These are phyloP conservation scores for Primulina eburnea DNA, from an alignment of 257 asterid genomes.

Conservation along the genomic window DNA sequence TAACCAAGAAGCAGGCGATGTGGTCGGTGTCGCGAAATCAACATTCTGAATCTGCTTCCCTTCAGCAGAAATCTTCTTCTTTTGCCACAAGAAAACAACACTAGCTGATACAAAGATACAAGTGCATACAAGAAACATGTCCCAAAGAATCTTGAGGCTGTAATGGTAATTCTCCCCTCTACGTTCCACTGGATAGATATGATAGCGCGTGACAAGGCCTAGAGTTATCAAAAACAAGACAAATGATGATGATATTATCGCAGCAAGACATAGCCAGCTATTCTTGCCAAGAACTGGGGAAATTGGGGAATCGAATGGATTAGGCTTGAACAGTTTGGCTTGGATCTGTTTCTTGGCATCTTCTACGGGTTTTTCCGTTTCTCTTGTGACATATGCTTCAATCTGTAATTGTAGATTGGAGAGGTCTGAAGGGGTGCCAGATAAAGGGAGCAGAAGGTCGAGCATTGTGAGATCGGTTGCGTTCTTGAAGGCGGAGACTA, in stretches of 20 bases:
- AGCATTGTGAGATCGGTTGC: slow-evolving; percentile 36
- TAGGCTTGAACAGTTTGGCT: slow-evolving; percentile 31
- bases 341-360: slow-evolving; percentile 24
- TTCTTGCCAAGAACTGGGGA: slow-evolving; percentile 32
- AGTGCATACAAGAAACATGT: slow-evolving; percentile 44
- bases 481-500: slow-evolving; percentile 34
- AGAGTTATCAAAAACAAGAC: slow-evolving; percentile 36
- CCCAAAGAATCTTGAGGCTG: slow-evolving; percentile 48
- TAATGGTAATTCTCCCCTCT: slow-evolving; percentile 47
- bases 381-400: slow-evolving; percentile 42
- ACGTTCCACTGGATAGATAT: slow-evolving; percentile 40
- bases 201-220: slow-evolving; percentile 39
- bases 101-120: slow-evolving; percentile 46
- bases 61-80: slow-evolving; percentile 26
- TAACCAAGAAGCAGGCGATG: slow-evolving; percentile 47
- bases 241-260: slow-evolving; percentile 42
- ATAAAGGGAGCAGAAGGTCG: slow-evolving; percentile 37
- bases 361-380: slow-evolving; percentile 21
- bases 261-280: slow-evolving; percentile 45
- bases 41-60: slow-evolving; percentile 41
- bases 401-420: slow-evolving; percentile 31
- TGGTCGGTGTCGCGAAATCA: slow-evolving; percentile 32
- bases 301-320: slow-evolving; percentile 27
- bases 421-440: slow-evolving; percentile 16
- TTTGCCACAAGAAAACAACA: slow-evolving; percentile 46